Evolutionary conservation across 345 rosid genomes (phyloP).

Genomic region (Eucalyptus urophylla): DNA sequence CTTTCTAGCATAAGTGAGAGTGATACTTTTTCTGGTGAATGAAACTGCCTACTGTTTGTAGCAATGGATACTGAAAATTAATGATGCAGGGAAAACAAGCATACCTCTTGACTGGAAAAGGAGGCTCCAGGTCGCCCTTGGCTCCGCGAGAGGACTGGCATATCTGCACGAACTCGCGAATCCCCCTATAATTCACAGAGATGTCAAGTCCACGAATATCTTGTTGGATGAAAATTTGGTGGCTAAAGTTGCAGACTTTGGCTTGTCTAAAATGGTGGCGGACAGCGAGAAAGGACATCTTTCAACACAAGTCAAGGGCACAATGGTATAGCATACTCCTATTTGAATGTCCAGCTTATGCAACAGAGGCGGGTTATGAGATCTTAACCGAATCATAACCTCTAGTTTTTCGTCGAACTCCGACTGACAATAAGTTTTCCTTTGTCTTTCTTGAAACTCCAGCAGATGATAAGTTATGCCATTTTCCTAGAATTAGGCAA

Average conservation of each 20-base stretch:
- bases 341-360: neutral
- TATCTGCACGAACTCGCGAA: conserved; percentile 17
- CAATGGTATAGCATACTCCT: neutral
- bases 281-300: conserved; percentile 3
- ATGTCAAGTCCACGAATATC: conserved; percentile 11
- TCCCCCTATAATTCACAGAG: conserved; percentile 23
- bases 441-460: neutral
- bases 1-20: neutral
- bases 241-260: conserved; percentile 20
- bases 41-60: neutral
- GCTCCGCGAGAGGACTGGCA: conserved; percentile 14
- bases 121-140: conserved; percentile 6
- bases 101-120: conserved; percentile 8
- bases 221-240: conserved; percentile 5
- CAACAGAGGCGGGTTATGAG: neutral
- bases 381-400: neutral
- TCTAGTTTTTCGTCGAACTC: neutral
- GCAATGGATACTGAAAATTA: neutral
- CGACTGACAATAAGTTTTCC: neutral
- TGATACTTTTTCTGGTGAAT: neutral
- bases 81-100: conserved; percentile 1
- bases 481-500: neutral
- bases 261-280: conserved; percentile 7
- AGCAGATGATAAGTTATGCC: neutral
- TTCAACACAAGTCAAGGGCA: conserved; percentile 14